These are phyloP conservation scores for Corynespora cassiicola DNA, from an alignment of 2,329 filamentous ascomycete species.

Conservation along the genomic window DNA sequence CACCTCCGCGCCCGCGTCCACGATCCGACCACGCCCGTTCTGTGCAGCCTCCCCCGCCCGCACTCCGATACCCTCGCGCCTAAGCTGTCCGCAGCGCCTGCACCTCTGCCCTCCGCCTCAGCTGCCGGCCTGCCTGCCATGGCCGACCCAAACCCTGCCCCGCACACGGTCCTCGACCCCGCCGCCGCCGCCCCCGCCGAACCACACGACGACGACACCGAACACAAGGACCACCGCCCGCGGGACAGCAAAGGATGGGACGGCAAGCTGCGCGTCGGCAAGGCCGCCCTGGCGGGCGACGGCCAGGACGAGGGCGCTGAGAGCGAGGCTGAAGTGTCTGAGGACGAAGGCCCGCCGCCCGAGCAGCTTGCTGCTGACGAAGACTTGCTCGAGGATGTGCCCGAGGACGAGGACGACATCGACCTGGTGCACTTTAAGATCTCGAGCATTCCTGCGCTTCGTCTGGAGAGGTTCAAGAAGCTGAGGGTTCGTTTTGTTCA, in stretches of 20 bases:
- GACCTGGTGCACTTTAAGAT: slow-evolving; percentile 89
- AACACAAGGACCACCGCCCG: slow-evolving; percentile 36
- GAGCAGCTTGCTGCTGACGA: slow-evolving; percentile 41
- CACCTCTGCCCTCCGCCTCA: not conserved
- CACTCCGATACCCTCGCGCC: too few relatives aligned
- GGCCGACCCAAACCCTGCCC: slow-evolving; percentile 32
- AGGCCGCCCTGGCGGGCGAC: slow-evolving; percentile 57
- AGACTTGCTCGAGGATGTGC: slow-evolving; percentile 67
- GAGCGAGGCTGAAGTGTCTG: slow-evolving; percentile 85
- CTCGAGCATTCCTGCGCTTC: slow-evolving; percentile 75
- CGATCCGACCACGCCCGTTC: too few relatives aligned
- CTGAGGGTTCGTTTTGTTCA: slow-evolving; percentile 59
- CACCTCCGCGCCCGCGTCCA: slow-evolving; percentile 2
- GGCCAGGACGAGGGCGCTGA: slow-evolving; percentile 68
- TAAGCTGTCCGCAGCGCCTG: slow-evolving; percentile 3
- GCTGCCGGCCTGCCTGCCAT: slow-evolving; percentile 16
- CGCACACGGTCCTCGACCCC: slow-evolving; percentile 35
- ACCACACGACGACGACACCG: slow-evolving; percentile 19
- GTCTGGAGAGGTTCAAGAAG: slow-evolving; percentile 82
- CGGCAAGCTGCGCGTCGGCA: slow-evolving; percentile 79
- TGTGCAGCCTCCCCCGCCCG: too few relatives aligned
- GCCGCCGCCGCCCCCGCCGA: slow-evolving; percentile 21
- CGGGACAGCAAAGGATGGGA: slow-evolving; percentile 71
- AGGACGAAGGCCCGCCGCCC: slow-evolving; percentile 57
- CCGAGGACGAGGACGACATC: slow-evolving; percentile 66